phyloP scores from a whole-genome alignment of 441 rosid species.

The Monsonia emarginata region DNA sequence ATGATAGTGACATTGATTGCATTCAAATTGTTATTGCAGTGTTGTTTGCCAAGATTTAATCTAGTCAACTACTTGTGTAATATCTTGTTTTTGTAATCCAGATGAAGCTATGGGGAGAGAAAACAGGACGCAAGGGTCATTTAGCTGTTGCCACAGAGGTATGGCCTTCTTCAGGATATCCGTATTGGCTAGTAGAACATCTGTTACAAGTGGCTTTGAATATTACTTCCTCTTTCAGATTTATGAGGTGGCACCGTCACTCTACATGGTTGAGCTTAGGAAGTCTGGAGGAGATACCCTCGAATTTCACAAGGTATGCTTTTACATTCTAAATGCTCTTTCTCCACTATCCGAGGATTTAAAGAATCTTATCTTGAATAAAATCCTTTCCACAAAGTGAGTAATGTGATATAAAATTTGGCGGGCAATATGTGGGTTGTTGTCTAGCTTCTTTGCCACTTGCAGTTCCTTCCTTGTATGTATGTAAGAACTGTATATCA shows the following conservation, averaged over 20 bases:
- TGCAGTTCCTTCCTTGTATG: neutral
- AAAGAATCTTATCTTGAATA: neutral
- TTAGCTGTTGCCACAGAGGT: constrained; percentile 90
- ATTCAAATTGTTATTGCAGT: neutral
- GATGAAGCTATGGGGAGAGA: constrained; percentile 88
- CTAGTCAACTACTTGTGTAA: constrained; percentile 6
- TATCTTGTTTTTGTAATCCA: constrained; percentile 22
- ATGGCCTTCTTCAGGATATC: constrained; percentile 11
- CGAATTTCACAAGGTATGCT: constrained; percentile 86
- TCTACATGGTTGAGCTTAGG: constrained; percentile 89
- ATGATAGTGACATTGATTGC: neutral
- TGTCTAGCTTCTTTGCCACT: neutral
- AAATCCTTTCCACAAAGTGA: neutral
- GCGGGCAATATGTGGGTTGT: too few species aligned
- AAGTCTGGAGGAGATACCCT: constrained; percentile 95
- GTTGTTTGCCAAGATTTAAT: neutral
- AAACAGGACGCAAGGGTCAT: constrained; percentile 95
- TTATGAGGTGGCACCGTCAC: constrained; percentile 94
- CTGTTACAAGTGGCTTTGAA: neutral
- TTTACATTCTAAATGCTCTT: neutral
- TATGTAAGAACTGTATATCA: neutral
- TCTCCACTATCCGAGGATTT: neutral
- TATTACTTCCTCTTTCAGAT: constrained; percentile 35
- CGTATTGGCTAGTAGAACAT: neutral
- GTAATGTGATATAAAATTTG: neutral